A percentile compares a stretch with the other conserved stretches of the same genome.
These are phyloP conservation scores for Penicillium subrubescens DNA, from an alignment of 495 filamentous ascomycete genomes.

Conservation along the genomic window DNA sequence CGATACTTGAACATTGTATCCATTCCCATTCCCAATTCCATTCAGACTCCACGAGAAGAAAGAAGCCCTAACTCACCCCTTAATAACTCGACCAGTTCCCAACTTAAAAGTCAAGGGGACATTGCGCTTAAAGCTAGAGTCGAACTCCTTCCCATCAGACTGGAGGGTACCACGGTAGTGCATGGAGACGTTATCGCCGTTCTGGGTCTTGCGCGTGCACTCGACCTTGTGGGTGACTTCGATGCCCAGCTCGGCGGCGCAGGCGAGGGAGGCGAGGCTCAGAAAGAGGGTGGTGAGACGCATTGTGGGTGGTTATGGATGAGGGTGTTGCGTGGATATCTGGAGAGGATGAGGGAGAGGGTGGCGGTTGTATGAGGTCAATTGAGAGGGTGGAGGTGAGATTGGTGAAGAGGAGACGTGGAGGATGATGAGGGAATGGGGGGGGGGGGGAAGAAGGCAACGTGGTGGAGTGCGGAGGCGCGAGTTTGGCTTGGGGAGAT, in stretches of 20 bases:
- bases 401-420: neutral
- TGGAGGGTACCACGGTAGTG: conserved; percentile 85
- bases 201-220: conserved; percentile 71
- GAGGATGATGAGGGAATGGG: neutral
- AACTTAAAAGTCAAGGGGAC: conserved; percentile 76
- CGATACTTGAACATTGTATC: neutral
- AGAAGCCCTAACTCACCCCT: conserved; percentile 57
- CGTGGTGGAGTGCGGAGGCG: conserved; percentile 12
- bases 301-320: conserved; percentile 26
- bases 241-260: conserved; percentile 64
- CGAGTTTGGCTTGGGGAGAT: neutral
- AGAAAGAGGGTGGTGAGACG: conserved; percentile 48
- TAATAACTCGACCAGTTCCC: conserved; percentile 81
- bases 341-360: neutral
- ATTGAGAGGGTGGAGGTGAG: neutral
- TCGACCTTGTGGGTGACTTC: conserved; percentile 72
- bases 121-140: conserved; percentile 69
- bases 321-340: neutral
- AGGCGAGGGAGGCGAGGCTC: conserved; percentile 51
- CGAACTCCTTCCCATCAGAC: conserved; percentile 54
- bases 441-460: conserved; percentile 4
- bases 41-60: neutral
- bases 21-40: neutral
- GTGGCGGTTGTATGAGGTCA: neutral
- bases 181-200: conserved; percentile 77